Percentiles rank a stretch among this genome's conserved stretches.
Conservation (phyloP, 345 rosid genomes). For the Linum lewisii region DNA sequence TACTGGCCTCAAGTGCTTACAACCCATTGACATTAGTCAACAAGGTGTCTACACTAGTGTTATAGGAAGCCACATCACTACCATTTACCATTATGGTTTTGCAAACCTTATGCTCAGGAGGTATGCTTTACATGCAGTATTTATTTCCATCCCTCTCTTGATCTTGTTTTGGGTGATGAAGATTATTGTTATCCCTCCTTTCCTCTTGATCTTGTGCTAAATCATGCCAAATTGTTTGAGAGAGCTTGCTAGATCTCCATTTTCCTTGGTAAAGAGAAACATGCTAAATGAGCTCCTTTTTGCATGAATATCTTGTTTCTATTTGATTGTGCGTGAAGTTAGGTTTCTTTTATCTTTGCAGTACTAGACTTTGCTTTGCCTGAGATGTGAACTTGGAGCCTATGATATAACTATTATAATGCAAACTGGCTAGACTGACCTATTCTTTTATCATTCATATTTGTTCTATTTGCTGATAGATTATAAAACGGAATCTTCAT, state of each 20-base stretch:
- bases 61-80: constrained; percentile 86
- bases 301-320: no score
- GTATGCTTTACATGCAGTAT: constrained; percentile 25
- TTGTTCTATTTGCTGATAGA: no score
- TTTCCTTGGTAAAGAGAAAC: no score
- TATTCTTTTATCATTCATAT: not conserved
- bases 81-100: constrained; percentile 95
- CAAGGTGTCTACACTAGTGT: constrained; percentile 89
- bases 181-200: not conserved
- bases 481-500: not conserved
- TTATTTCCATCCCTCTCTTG: not conserved
- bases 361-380: no score
- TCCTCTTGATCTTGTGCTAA: not conserved
- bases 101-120: constrained; percentile 95
- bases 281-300: no score
- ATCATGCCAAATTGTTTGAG: no score
- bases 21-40: constrained; percentile 86
- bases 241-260: not conserved
- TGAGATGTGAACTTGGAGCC: no score
- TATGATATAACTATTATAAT: no score
- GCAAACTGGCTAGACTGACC: not conserved
- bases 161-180: not conserved
- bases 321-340: not conserved
- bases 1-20: constrained; percentile 85
- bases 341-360: constrained; percentile 4